These are phyloP conservation scores for Microthlaspi erraticum DNA, from an alignment of 345 rosid genomes.

Conservation along the genomic window DNA sequence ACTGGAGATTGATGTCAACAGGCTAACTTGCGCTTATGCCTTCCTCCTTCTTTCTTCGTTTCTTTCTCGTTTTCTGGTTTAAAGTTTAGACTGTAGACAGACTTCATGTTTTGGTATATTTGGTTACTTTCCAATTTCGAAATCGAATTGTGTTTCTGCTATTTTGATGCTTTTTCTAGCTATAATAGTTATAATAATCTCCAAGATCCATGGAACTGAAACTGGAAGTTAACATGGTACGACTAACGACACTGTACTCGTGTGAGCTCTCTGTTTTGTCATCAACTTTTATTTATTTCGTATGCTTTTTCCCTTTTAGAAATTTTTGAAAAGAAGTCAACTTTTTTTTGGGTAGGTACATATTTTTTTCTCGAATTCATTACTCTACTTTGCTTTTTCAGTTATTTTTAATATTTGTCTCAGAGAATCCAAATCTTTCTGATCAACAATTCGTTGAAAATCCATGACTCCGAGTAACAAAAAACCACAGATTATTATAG, in stretches of 20 bases:
- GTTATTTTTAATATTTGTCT: not conserved
- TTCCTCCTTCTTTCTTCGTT: constrained; percentile 24
- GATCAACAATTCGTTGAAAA: constrained; percentile 1
- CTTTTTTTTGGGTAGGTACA: constrained; percentile 6
- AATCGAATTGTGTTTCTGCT: not conserved
- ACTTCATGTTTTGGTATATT: constrained; percentile 3
- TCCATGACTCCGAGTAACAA: not conserved
- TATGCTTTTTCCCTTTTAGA: constrained; percentile 6
- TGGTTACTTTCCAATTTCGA: not conserved
- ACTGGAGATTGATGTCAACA: constrained; percentile 25
- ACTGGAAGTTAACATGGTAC: constrained; percentile 35
- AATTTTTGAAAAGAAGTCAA: not conserved
- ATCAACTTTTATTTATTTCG: not conserved
- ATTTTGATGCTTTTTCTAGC: not conserved
- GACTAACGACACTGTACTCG: constrained; percentile 24
- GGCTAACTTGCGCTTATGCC: constrained; percentile 43
- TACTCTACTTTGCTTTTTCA: constrained; percentile 4
- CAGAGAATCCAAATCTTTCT: constrained; percentile 1
- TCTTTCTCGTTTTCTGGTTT: constrained; percentile 32
- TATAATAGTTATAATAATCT: not conserved
- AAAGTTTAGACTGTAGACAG: not conserved
- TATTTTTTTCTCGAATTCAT: constrained; percentile 16
- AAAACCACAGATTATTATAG: not conserved
- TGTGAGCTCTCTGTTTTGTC: constrained; percentile 20
- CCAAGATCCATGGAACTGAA: constrained; percentile 48